Evolutionary conservation across 495 filamentous ascomycete species (phyloP), one percentile per base, ranked within the genome.

Genomic region (Parachaetomium inaequale): DNA sequence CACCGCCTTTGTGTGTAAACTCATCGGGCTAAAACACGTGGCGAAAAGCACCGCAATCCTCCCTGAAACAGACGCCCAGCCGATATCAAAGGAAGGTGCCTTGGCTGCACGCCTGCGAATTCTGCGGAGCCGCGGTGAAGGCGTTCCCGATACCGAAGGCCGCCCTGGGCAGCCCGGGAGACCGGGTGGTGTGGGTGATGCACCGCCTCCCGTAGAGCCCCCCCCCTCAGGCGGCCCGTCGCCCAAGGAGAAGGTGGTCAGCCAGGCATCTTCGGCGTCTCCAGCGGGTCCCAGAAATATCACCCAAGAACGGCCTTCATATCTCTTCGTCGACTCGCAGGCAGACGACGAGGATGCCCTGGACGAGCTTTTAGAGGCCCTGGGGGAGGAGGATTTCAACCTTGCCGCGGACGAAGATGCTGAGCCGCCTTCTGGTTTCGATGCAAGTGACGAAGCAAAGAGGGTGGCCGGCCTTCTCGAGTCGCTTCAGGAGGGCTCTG

Each of bases 71-170:
- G 46, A 42, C 17, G 36, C 52, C 46, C 66, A 58, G 38, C 58
- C 60, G n/a, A 31, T 62, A 15, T 76, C 77, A 5, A 69, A 71
- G 58, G 78, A 80, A 61, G 79, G 79, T 66, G 73, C 73, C 28
- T 71, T 81, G 45, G 63, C 75, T 1, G 74, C 67, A 15, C 72
- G 79, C 43, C 66, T 81, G 32, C 76, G 76, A 52, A 71, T 66
- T 49, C 75, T 81, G 26, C 77, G 79, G 29, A 69, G 60, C 50
- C 43, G 54, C 23, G 28, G 8, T 31, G 58, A 29, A 2, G 38
- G 47, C 28, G 17, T 11, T 21, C 7, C 17, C 26, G 23, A 42
- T 2, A 7, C 10, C 21, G 52, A 14, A 1, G 23, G 17, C 52
- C 29, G 36, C 36, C 17, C 25, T 10, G 42, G 8, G 21, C 25